Conservation (phyloP, 2,329 filamentous ascomycete species). For the Nemania sp. region DNA sequence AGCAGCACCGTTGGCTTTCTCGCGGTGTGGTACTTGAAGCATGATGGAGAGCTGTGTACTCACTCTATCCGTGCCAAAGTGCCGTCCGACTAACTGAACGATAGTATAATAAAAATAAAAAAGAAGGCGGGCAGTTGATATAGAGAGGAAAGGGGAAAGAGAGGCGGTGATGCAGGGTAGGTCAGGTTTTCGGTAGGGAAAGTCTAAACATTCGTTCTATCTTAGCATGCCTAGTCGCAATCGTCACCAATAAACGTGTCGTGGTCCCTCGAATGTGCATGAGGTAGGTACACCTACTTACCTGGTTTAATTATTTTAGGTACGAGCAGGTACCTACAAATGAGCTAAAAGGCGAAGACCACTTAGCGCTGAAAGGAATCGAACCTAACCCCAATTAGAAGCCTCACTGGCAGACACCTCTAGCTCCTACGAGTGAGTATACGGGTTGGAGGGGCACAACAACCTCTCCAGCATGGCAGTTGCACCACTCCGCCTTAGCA, state of each 20-base stretch:
- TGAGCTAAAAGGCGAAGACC: too few relatives aligned
- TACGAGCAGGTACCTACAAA: not conserved
- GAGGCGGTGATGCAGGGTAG: slow-evolving; percentile 40
- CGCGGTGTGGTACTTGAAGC: slow-evolving; percentile 68
- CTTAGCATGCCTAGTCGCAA: not conserved
- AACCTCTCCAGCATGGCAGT: not conserved
- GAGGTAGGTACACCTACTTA: not conserved
- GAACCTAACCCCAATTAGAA: too few relatives aligned
- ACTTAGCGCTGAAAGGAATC: too few relatives aligned
- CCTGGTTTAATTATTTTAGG: not conserved
- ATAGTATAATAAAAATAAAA: not conserved
- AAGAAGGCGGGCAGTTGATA: not conserved
- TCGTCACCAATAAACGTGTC: slow-evolving; percentile 27
- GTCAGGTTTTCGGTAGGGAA: too few relatives aligned
- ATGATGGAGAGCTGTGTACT: slow-evolving; percentile 54
- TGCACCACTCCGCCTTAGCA: slow-evolving; percentile 10
- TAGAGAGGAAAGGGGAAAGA: slow-evolving; percentile 9
- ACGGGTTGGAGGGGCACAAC: slow-evolving; percentile 32
- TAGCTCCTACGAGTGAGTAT: too few relatives aligned
- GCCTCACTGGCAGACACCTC: too few relatives aligned
- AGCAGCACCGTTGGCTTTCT: slow-evolving; percentile 61
- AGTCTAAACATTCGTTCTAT: not conserved
- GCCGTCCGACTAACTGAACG: not conserved
- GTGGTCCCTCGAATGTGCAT: slow-evolving; percentile 24
- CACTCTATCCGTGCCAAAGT: slow-evolving; percentile 13